A percentile compares a stretch with the other conserved stretches of the same genome.
These are phyloP conservation scores for Allomyces javanicus DNA, from an alignment of 192 early-diverging fungal species.

Conservation along the genomic window DNA sequence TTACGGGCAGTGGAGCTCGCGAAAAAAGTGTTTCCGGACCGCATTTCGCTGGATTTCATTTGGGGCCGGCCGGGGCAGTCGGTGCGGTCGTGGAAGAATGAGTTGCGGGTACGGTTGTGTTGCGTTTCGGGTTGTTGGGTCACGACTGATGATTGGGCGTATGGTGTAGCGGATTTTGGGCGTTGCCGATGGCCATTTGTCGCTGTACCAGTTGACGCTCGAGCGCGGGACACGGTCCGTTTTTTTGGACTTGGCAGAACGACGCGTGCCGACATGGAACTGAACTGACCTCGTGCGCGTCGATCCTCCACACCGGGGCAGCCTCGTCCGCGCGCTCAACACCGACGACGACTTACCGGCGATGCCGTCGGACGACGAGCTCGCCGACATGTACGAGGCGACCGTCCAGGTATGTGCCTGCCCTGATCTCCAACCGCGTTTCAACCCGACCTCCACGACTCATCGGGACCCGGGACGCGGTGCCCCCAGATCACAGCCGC, in stretches of 20 bases:
- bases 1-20: slow-evolving; percentile 15
- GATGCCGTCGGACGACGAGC: slow-evolving; percentile 10
- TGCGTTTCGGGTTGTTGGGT: no score
- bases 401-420: slow-evolving; percentile 6
- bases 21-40: slow-evolving; percentile 12
- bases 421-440: no score
- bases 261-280: not conserved
- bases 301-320: not conserved
- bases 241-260: not conserved
- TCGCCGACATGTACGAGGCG: slow-evolving; percentile 20
- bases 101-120: slow-evolving; percentile 12
- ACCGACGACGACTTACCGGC: slow-evolving; percentile 6
- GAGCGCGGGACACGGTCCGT: slow-evolving; percentile 25
- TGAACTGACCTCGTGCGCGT: not conserved
- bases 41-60: slow-evolving; percentile 27
- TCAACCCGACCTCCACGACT: no score
- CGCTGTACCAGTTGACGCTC: slow-evolving; percentile 32
- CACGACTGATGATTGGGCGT: no score
- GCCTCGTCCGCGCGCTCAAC: slow-evolving; percentile 12
- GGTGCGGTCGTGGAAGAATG: slow-evolving; percentile 11
- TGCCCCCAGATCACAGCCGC: slow-evolving; percentile 3
- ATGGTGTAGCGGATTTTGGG: not conserved
- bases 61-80: slow-evolving; percentile 26
- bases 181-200: slow-evolving; percentile 17
- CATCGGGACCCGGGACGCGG: no score